phyloP scores from a whole-genome alignment of 1,284 basidiomycete species.

The Phellopilus nigrolimitatus region DNA sequence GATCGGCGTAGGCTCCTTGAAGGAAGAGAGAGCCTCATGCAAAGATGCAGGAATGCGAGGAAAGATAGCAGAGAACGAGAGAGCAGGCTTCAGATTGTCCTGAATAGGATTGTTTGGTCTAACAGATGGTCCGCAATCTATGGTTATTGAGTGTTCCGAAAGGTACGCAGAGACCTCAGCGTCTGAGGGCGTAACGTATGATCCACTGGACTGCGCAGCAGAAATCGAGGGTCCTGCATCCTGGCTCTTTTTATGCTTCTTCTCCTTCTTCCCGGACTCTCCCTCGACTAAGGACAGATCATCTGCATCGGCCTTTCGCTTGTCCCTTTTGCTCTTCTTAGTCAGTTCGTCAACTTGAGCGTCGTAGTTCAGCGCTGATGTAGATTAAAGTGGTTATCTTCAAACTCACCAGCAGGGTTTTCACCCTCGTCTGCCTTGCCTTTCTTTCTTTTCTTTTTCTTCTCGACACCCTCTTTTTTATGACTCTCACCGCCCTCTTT shows the following conservation, averaged over 20 bases:
- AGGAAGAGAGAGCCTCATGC: constrained; percentile 60
- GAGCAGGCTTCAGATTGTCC: constrained; percentile 58
- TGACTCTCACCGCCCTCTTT: background rate
- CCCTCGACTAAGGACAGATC: background rate
- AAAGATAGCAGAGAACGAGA: constrained; percentile 72
- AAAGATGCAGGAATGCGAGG: constrained; percentile 56
- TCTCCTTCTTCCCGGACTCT: constrained; percentile 28
- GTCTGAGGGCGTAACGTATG: constrained; percentile 26
- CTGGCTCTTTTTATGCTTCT: constrained; percentile 26
- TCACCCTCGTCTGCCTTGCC: background rate
- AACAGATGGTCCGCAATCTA: constrained; percentile 47
- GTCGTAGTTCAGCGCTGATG: too few species aligned
- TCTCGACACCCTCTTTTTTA: background rate
- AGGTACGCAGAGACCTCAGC: constrained; percentile 63
- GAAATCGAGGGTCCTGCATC: constrained; percentile 14
- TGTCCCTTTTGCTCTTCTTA: too few species aligned
- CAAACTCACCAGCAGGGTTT: background rate
- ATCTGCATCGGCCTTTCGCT: too few species aligned
- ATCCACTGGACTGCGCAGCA: constrained; percentile 16
- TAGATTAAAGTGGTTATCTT: too few species aligned
- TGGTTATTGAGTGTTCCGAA: constrained; percentile 67
- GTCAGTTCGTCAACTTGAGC: too few species aligned
- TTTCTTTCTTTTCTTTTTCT: background rate
- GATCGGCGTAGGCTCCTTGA: constrained; percentile 91
- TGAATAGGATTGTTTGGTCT: constrained; percentile 20